phyloP scores from a whole-genome alignment of 2,329 filamentous ascomycete genomes.

The Stachybotrys chlorohalonatus region DNA sequence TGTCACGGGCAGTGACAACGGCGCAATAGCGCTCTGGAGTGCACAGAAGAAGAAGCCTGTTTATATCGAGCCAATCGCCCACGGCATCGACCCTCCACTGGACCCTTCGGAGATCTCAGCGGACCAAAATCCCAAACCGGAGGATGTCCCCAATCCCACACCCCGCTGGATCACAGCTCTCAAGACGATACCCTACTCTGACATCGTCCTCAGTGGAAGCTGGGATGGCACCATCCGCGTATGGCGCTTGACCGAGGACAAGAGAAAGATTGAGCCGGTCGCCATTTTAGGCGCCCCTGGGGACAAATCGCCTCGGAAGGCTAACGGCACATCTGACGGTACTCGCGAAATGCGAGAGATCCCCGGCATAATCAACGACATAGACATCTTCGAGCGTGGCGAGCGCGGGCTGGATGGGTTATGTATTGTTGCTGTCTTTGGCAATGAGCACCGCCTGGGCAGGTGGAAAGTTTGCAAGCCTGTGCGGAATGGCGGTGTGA shows the following conservation, averaged over 20 bases:
- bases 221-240: conserved; percentile 81
- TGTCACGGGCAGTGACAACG: conserved; percentile 89
- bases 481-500: conserved; percentile 74
- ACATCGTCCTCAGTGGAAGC: conserved; percentile 82
- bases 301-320: conserved; percentile 3
- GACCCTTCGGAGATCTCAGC: conserved; percentile 62
- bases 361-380: conserved; percentile 77
- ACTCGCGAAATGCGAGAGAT: conserved; percentile 26
- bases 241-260: conserved; percentile 80
- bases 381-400: conserved; percentile 78
- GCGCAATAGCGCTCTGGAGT: conserved; percentile 78
- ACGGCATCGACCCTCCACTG: conserved; percentile 71
- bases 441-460: conserved; percentile 77
- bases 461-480: conserved; percentile 60
- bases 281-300: conserved; percentile 50
- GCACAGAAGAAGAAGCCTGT: conserved; percentile 92
- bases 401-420: conserved; percentile 68
- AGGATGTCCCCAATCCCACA: conserved; percentile 53
- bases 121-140: conserved; percentile 53
- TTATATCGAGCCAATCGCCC: conserved; percentile 68
- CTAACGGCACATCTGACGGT: not conserved
- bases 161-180: conserved; percentile 90
- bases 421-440: conserved; percentile 77
- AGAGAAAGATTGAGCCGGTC: conserved; percentile 63
- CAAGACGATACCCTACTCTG: conserved; percentile 77